Conservation (phyloP, 306 rosid genomes). For the Sindora glabra region DNA sequence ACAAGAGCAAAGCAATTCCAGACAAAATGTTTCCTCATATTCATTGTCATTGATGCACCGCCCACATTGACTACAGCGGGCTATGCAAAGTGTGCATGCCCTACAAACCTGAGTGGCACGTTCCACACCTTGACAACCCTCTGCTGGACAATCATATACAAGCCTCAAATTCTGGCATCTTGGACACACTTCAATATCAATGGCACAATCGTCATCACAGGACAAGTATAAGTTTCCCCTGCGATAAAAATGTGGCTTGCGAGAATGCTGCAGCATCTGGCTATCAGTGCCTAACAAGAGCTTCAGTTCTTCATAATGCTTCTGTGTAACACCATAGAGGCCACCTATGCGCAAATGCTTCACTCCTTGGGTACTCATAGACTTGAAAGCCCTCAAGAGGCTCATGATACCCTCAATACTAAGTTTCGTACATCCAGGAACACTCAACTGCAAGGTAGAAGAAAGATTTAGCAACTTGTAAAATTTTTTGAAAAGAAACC, state of each 20-base stretch:
- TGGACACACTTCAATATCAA: slow-evolving; percentile 80
- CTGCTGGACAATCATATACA: slow-evolving; percentile 76
- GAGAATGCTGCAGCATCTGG: slow-evolving; percentile 21
- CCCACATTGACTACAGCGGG: slow-evolving; percentile 79
- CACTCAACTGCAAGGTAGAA: slow-evolving; percentile 38
- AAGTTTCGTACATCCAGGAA: slow-evolving; percentile 56
- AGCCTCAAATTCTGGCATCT: slow-evolving; percentile 74
- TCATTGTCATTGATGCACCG: slow-evolving; percentile 68
- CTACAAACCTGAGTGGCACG: slow-evolving; percentile 49
- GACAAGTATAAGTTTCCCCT: slow-evolving; percentile 40
- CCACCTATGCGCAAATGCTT: slow-evolving; percentile 51
- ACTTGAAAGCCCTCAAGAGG: slow-evolving; percentile 34
- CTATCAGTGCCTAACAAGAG: slow-evolving; percentile 25
- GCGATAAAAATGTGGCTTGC: slow-evolving; percentile 36
- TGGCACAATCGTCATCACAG: slow-evolving; percentile 53
- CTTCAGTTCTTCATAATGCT: slow-evolving; percentile 42
- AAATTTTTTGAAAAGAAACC: no score
- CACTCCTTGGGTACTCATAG: slow-evolving; percentile 35
- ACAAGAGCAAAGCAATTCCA: slow-evolving; percentile 67
- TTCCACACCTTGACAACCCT: slow-evolving; percentile 51
- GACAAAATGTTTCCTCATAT: slow-evolving; percentile 80
- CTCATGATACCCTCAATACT: slow-evolving; percentile 41
- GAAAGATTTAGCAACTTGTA: not conserved
- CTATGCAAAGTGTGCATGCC: slow-evolving; percentile 76
- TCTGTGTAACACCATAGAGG: slow-evolving; percentile 30